Evolutionary conservation across 768 basidiomycete species (phyloP).

Genomic region (Hygrocybe punicea): DNA sequence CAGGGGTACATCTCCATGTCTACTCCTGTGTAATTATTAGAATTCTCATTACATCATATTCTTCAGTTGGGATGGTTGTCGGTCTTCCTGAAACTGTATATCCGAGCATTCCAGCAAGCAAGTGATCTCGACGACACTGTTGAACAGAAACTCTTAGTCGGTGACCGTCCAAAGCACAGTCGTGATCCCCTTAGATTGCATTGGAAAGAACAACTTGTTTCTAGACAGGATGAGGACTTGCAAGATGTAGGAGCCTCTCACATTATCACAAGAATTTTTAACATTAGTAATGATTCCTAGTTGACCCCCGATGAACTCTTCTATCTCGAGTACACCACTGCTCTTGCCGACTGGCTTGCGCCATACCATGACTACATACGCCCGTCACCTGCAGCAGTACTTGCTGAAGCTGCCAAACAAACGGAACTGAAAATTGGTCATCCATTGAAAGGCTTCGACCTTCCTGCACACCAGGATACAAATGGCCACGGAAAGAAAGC

Average conservation of each 20-base stretch:
- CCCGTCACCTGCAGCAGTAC: slow-evolving; percentile 63
- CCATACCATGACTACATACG: slow-evolving; percentile 73
- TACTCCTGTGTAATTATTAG: not conserved
- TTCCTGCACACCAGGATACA: slow-evolving; percentile 41
- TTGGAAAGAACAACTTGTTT: slow-evolving; percentile 55
- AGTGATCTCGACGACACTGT: slow-evolving; percentile 78
- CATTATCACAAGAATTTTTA: slow-evolving; percentile 9
- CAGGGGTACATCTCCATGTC: slow-evolving; percentile 49
- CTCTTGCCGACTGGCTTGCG: slow-evolving; percentile 71
- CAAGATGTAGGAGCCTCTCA: slow-evolving; percentile 43
- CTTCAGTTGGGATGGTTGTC: slow-evolving; percentile 67
- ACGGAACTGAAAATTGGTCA: slow-evolving; percentile 67
- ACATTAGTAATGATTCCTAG: slow-evolving; percentile 32
- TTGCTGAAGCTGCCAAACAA: slow-evolving; percentile 73
- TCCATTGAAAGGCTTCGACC: slow-evolving; percentile 61
- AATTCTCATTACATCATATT: not conserved
- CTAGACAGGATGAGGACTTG: slow-evolving; percentile 48
- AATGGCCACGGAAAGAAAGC: slow-evolving; percentile 62
- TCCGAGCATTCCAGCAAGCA: slow-evolving; percentile 70
- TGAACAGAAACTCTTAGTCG: slow-evolving; percentile 77
- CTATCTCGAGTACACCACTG: slow-evolving; percentile 57
- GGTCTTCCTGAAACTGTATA: slow-evolving; percentile 72
- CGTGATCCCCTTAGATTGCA: slow-evolving; percentile 47
- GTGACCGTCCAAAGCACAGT: slow-evolving; percentile 71
- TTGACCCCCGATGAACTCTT: slow-evolving; percentile 61